A percentile compares a stretch with the other conserved stretches of the same genome.
Evolutionary conservation across 1,284 basidiomycete genomes (phyloP).

Genomic region (Xerocomus cyaneibrunnescens): DNA sequence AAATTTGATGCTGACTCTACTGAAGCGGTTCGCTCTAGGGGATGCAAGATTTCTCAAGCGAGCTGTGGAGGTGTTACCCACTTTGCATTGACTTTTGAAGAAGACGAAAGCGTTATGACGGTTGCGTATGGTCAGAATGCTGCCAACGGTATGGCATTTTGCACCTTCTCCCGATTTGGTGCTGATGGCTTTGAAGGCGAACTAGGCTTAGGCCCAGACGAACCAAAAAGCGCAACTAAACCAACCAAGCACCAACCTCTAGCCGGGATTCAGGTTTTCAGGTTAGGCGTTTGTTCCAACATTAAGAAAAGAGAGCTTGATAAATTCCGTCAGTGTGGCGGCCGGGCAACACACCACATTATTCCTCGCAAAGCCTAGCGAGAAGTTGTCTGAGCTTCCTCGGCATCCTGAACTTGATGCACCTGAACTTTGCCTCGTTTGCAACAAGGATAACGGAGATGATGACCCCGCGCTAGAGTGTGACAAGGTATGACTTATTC

Average conservation of each 20-base stretch:
- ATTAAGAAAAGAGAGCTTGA: not conserved
- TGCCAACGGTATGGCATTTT: slow-evolving; percentile 54
- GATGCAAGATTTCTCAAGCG: slow-evolving; percentile 67
- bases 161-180: not conserved
- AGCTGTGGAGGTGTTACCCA: slow-evolving; percentile 89
- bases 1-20: not conserved
- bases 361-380: slow-evolving; percentile 72
- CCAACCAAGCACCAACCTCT: slow-evolving; percentile 75
- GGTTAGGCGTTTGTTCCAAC: slow-evolving; percentile 46
- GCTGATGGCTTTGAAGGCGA: slow-evolving; percentile 48
- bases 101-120: slow-evolving; percentile 74
- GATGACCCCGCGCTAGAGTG: slow-evolving; percentile 75
- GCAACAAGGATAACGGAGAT: slow-evolving; percentile 65
- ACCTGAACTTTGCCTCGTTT: slow-evolving; percentile 71
- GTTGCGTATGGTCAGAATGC: slow-evolving; percentile 87
- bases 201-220: slow-evolving; percentile 77
- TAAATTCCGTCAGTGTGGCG: slow-evolving; percentile 55
- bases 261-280: slow-evolving; percentile 72
- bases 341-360: slow-evolving; percentile 85
- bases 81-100: slow-evolving; percentile 73
- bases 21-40: slow-evolving; percentile 42
- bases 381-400: slow-evolving; percentile 68
- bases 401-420: slow-evolving; percentile 76
- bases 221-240: slow-evolving; percentile 86
- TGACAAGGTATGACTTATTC: slow-evolving; percentile 65